Percentiles rank a stretch among this genome's conserved stretches.
phyloP scores from a whole-genome alignment of 108 stramenopile species.

The Skeletonema marinoi region DNA sequence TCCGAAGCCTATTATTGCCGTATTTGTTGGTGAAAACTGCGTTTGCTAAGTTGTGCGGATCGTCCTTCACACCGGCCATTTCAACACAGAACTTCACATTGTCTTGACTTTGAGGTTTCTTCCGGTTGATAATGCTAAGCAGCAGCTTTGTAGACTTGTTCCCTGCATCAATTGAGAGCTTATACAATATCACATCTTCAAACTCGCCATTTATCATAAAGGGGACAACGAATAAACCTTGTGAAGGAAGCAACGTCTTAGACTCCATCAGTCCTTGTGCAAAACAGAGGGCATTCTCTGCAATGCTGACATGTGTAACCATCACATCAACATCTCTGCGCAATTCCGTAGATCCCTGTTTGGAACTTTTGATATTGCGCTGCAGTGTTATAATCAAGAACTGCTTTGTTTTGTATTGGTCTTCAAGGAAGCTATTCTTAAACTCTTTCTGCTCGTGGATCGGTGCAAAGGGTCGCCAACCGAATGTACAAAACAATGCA shows the following conservation, averaged over 20 bases:
- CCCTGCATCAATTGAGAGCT: not conserved
- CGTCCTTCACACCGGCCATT: not conserved
- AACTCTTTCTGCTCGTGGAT: not conserved
- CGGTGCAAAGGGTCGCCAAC: not conserved
- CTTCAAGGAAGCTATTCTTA: not conserved
- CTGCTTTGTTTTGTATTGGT: too few relatives aligned
- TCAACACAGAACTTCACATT: not conserved
- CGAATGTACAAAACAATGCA: not conserved
- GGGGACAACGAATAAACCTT: too few relatives aligned
- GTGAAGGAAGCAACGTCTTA: too few relatives aligned
- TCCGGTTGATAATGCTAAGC: not conserved
- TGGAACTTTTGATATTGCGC: too few relatives aligned
- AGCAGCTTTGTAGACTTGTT: not conserved
- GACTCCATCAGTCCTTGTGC: too few relatives aligned
- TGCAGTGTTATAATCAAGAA: too few relatives aligned
- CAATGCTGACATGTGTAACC: too few relatives aligned
- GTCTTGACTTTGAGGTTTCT: not conserved
- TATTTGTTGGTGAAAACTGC: not conserved
- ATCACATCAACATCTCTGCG: too few relatives aligned
- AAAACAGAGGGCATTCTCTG: too few relatives aligned
- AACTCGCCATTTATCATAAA: too few relatives aligned
- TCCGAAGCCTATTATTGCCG: too few relatives aligned
- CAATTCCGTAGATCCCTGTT: too few relatives aligned
- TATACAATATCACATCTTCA: not conserved
- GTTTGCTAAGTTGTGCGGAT: not conserved